Evolutionary conservation across 192 early-diverging fungal genomes (phyloP), one percentile per base, ranked within the genome.

Genomic region (Coemansia sp.): DNA sequence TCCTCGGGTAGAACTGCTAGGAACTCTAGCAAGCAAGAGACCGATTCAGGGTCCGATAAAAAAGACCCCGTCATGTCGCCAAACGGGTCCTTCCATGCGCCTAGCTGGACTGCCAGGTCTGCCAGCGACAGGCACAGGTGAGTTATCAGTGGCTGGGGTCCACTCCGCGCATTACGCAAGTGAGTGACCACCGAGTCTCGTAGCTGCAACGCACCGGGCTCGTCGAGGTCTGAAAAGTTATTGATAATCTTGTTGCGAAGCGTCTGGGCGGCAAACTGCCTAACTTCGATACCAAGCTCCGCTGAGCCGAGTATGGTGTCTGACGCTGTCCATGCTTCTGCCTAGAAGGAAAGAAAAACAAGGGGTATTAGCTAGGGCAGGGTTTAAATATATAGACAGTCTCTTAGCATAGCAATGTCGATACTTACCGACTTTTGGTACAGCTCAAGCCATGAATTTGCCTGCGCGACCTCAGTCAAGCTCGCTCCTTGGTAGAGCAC

Each of bases 231-330:
- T 68, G 84, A 78, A 34, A 95, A 82, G 73, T 96, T 94, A 64
- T 87, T 91, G 31, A 91, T 90, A 42, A 96, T 91, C 91, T 98
- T 98, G 80, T 93, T 91, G 29, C 95, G 86, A 60, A 98, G 84
- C 15, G 94, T 98, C 78, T 98, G 97, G 9, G 96, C 96, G 3
- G 95, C 93, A 90, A 98, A 98, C 6, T 96, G 72, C 63, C 89
- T 87, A 13, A 83, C 79, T 63, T 94, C 93, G 1, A 73, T 64
- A 3, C 86, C 86, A 29, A 88, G 65, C 7, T 75, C 79, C 2
- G 87, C 82, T 27, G 85, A 70, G 51, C 87, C 88, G 16, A 98
- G 79, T 4, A 98, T 78, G 27, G 86, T 74, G 68, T 95, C 93
- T 5, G 92, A 85, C 2, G 90, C 89, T n/a, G 87, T 80, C 96